Percentiles rank a stretch among this genome's conserved stretches.
phyloP scores from a whole-genome alignment of 2,329 filamentous ascomycete genomes.

The Gaeumannomyces tritici region DNA sequence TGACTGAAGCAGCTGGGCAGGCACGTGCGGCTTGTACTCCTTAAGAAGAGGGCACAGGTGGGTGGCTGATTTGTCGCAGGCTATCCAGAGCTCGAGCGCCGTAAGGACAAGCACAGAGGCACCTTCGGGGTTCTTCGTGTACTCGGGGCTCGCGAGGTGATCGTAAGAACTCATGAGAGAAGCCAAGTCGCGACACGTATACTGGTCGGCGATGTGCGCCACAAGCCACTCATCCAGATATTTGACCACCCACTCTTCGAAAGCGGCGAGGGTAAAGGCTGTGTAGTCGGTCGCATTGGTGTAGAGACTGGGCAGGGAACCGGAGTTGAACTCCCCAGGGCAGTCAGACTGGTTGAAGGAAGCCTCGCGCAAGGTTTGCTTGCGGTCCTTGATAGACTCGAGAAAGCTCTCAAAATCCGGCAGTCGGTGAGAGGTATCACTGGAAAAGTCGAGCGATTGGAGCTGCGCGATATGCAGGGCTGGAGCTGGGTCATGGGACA shows the following conservation, averaged over 20 bases:
- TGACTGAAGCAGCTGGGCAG: constrained; percentile 24
- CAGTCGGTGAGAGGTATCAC: not conserved
- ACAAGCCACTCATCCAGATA: constrained; percentile 29
- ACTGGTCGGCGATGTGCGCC: constrained; percentile 10
- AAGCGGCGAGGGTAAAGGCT: constrained; percentile 19
- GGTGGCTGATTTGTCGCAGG: constrained; percentile 38
- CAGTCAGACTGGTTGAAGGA: not conserved
- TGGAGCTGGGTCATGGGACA: not conserved
- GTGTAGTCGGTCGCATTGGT: not conserved
- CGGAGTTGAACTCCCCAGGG: not conserved
- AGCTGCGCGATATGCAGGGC: not conserved
- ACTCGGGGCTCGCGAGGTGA: constrained; percentile 15
- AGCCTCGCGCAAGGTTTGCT: not conserved
- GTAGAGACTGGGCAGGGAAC: not conserved
- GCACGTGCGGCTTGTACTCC: constrained; percentile 37
- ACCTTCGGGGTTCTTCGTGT: constrained; percentile 30
- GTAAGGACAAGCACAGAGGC: constrained; percentile 47
- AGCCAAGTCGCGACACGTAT: constrained; percentile 20
- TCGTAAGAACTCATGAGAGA: constrained; percentile 27
- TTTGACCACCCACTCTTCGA: constrained; percentile 40
- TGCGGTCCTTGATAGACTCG: not conserved
- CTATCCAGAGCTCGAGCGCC: constrained; percentile 48
- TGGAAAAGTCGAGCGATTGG: not conserved
- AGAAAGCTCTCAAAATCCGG: not conserved
- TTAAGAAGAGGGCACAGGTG: constrained; percentile 26